phyloP scores from a whole-genome alignment of 306 rosid genomes.

The Fragaria ananassa region DNA sequence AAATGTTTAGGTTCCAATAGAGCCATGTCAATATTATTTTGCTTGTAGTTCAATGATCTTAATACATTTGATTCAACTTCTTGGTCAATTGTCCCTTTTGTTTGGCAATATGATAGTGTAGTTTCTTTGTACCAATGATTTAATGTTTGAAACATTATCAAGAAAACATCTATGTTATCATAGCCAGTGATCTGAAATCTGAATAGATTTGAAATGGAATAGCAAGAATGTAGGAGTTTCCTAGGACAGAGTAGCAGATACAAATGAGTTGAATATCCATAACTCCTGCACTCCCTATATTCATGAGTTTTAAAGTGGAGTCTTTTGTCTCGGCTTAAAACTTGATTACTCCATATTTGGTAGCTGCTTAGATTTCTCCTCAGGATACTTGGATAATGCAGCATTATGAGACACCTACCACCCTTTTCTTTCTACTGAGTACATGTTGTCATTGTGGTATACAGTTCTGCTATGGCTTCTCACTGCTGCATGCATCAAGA shows the following conservation, averaged over 20 bases:
- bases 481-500: conserved; percentile 66
- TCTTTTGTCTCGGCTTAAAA: neutral
- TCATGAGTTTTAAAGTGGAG: neutral
- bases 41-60: neutral
- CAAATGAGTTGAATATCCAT: neutral
- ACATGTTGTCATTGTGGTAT: conserved; percentile 19
- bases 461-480: conserved; percentile 79
- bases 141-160: neutral
- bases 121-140: neutral
- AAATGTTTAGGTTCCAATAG: neutral
- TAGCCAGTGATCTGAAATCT: neutral
- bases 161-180: neutral
- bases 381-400: neutral
- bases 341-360: neutral
- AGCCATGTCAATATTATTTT: neutral
- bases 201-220: neutral
- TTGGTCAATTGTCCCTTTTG: neutral
- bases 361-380: neutral
- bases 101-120: neutral
- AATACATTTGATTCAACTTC: neutral
- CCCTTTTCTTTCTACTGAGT: neutral
- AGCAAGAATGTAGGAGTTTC: neutral
- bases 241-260: neutral
- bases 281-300: neutral
- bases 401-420: neutral